Conservation (phyloP, 306 rosid species). For the Luffa aegyptiaca region DNA sequence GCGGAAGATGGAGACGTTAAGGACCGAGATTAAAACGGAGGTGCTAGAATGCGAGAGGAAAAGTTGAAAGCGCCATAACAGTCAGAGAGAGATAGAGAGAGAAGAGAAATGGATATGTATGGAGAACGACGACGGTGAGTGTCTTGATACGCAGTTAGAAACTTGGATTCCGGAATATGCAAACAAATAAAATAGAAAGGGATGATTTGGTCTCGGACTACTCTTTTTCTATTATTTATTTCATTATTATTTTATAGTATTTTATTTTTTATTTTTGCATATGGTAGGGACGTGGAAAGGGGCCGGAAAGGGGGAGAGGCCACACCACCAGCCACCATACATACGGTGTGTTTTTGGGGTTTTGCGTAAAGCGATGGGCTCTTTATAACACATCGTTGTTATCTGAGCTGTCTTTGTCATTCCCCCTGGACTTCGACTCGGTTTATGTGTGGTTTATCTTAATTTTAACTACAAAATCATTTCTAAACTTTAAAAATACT, state of each 20-base stretch:
- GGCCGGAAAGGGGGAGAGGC: neutral
- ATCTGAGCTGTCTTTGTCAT: neutral
- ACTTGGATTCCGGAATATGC: constrained; percentile 13
- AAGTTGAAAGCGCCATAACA: neutral
- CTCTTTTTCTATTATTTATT: neutral
- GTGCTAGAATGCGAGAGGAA: neutral
- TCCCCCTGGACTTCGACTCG: neutral
- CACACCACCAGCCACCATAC: neutral
- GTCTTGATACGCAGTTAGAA: neutral
- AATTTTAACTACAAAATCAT: neutral
- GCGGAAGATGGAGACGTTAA: neutral
- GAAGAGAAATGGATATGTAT: neutral
- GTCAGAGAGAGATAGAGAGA: neutral
- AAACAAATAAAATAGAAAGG: neutral
- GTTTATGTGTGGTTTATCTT: neutral
- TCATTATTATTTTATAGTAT: neutral
- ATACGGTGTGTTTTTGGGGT: neutral
- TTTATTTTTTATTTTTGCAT: neutral
- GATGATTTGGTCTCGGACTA: neutral
- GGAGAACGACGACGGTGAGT: neutral
- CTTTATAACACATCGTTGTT: neutral
- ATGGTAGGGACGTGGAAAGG: constrained; percentile 10
- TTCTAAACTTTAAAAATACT: neutral
- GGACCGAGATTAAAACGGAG: neutral
- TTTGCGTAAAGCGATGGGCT: constrained; percentile 1